Percentiles rank a stretch among this genome's conserved stretches.
These are phyloP conservation scores for Ophiocordyceps unilateralis DNA, from an alignment of 2,329 filamentous ascomycete genomes.

Conservation along the genomic window DNA sequence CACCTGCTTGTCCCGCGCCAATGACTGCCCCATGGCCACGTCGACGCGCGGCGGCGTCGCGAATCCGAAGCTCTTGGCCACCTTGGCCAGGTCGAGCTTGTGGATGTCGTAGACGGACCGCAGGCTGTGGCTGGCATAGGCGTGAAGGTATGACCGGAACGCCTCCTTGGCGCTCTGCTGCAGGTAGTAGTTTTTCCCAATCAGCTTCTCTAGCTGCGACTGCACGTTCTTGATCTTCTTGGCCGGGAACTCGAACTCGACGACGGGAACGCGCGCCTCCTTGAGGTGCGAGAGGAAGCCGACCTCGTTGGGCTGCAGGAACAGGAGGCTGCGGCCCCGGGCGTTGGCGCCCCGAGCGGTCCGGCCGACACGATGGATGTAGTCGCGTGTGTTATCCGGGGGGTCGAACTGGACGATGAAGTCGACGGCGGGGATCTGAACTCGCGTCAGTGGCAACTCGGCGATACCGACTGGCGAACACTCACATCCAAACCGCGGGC, in stretches of 20 bases:
- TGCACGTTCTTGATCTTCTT: slow-evolving; percentile 87
- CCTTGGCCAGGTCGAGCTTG: slow-evolving; percentile 67
- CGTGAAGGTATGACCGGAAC: slow-evolving; percentile 83
- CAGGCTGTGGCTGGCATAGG: slow-evolving; percentile 62
- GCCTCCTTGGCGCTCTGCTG: slow-evolving; percentile 70
- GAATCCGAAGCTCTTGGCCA: slow-evolving; percentile 75
- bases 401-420: slow-evolving; percentile 96
- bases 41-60: slow-evolving; percentile 64
- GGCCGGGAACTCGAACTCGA: slow-evolving; percentile 87
- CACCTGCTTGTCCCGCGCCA: slow-evolving; percentile 48
- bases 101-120: slow-evolving; percentile 56
- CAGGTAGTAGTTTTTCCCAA: slow-evolving; percentile 90
- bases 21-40: slow-evolving; percentile 63
- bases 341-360: slow-evolving; percentile 72
- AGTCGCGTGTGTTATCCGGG: slow-evolving; percentile 75
- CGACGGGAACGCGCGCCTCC: slow-evolving; percentile 77
- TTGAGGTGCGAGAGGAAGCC: slow-evolving; percentile 87
- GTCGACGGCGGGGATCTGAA: slow-evolving; percentile 74
- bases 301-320: slow-evolving; percentile 80
- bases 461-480: slow-evolving; percentile 2
- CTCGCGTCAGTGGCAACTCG: slow-evolving; percentile 2
- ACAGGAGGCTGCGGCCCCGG: slow-evolving; percentile 81
- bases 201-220: slow-evolving; percentile 83
- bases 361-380: slow-evolving; percentile 91
- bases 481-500: slow-evolving; percentile 77